phyloP scores from a whole-genome alignment of 768 basidiomycete genomes.

The Paxillus involutus region DNA sequence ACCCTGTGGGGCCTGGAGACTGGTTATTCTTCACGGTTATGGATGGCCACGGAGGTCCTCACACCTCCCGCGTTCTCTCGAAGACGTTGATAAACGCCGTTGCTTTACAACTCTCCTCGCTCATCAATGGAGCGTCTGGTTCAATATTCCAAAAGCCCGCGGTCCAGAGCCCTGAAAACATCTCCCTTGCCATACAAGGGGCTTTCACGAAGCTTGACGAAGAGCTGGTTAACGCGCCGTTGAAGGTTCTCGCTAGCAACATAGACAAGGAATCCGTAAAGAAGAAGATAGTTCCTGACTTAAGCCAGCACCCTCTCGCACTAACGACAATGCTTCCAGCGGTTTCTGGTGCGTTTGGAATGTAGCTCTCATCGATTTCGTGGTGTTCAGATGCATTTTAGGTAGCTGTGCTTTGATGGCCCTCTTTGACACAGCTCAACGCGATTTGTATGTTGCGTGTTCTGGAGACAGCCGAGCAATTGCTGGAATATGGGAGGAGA shows the following conservation, averaged over 20 bases:
- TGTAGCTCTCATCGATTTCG: not conserved
- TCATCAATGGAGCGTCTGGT: slow-evolving; percentile 37
- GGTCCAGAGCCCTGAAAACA: slow-evolving; percentile 46
- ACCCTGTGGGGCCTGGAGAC: slow-evolving; percentile 62
- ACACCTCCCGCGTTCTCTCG: slow-evolving; percentile 83
- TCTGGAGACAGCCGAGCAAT: slow-evolving; percentile 96
- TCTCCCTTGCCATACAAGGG: slow-evolving; percentile 66
- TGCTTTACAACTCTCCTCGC: slow-evolving; percentile 65
- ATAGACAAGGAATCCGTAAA: slow-evolving; percentile 52
- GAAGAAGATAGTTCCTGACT: slow-evolving; percentile 56
- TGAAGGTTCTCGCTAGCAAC: slow-evolving; percentile 64
- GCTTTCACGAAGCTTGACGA: slow-evolving; percentile 84
- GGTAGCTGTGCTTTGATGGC: slow-evolving; percentile 93
- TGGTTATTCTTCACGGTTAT: slow-evolving; percentile 85
- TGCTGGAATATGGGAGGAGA: slow-evolving; percentile 86
- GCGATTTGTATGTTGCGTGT: slow-evolving; percentile 85
- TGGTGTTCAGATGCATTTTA: slow-evolving; percentile 23
- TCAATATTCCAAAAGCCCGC: slow-evolving; percentile 38
- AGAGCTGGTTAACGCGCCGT: slow-evolving; percentile 78
- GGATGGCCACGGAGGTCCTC: slow-evolving; percentile 86
- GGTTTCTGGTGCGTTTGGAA: slow-evolving; percentile 56
- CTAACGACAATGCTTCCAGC: slow-evolving; percentile 79
- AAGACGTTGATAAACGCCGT: slow-evolving; percentile 84
- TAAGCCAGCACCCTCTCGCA: slow-evolving; percentile 70
- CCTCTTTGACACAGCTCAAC: slow-evolving; percentile 79